Base-by-base conservation (phyloP, 2,329 filamentous ascomycete species). In the Plectosphaerella cucumerina region DNA sequence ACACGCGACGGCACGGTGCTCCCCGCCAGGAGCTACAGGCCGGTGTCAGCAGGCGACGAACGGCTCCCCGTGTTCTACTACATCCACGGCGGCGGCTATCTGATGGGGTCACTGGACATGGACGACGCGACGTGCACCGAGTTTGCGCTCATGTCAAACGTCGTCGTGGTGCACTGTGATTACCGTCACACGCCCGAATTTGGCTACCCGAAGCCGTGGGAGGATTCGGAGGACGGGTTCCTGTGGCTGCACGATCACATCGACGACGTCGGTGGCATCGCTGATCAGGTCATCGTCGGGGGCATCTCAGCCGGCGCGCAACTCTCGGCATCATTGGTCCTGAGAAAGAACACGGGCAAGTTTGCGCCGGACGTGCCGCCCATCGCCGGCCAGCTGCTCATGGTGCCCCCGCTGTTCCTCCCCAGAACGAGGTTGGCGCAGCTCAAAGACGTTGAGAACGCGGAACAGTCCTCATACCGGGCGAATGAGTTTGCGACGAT, bases 181-280 rank as follows among this genome's bases (percentile, higher is more conserved):
- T 84, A 84, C 59, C 74, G 82, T 0, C 80, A 84, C 57, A 80
- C 80, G 0, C 81, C 81, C 0, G 75, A 83, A 48, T 64, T 72
- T 54, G 57, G 52, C 0, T 84, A 77, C 51, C 82, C 81, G 0
- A 75, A 70, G 0, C 70, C 74, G 0, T 81, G 74, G 73, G 53
- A 76, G 42, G 82, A 85, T 44, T 62, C 69, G 0, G 73, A 80
- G 51, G 81, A 84, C 44, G 72, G 74, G 0, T 77, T 82, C 31
- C 65, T 71, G 17, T 85, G 80, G 81, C 59, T 80, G 0, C 73
- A 81, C 47, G 62, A 65, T 14, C 64, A 77, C 51, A 69, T 73
- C 1, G 56, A 59, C 1, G 50, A 60, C 0, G 54, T 78, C 5
- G 67, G 66, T 14, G 70, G 70, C 9, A 69, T 78, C 35, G 51